These are phyloP conservation scores for Aspergillus saccharolyticus DNA, from an alignment of 495 filamentous ascomycete genomes.

Conservation along the genomic window DNA sequence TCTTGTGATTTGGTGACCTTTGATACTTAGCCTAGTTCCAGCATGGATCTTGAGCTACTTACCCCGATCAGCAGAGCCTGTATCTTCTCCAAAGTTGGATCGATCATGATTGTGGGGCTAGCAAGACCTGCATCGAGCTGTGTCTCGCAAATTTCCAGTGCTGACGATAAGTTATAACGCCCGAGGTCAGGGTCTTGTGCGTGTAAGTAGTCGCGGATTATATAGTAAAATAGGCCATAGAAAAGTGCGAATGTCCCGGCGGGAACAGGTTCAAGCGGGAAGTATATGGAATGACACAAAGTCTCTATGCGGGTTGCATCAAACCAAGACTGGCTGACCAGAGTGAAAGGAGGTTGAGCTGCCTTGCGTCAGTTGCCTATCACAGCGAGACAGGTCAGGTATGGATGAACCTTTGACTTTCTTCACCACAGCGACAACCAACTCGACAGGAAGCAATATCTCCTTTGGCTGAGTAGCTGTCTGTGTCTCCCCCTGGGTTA, in stretches of 20 bases:
- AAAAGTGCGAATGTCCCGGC: slow-evolving; percentile 17
- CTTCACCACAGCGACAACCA: slow-evolving; percentile 21
- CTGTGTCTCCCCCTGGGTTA: neutral
- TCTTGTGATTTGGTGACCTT: slow-evolving; percentile 25
- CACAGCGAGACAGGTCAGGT: too few species aligned
- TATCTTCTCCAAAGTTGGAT: slow-evolving; percentile 24
- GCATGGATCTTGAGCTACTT: neutral
- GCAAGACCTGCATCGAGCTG: slow-evolving; percentile 16
- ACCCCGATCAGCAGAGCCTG: slow-evolving; percentile 25
- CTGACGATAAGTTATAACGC: slow-evolving; percentile 12
- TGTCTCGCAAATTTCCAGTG: slow-evolving; percentile 15
- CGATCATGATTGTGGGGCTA: slow-evolving; percentile 19
- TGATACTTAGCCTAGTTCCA: neutral
- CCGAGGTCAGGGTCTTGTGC: slow-evolving; percentile 17
- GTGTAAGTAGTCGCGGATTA: slow-evolving; percentile 25
- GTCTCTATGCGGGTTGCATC: slow-evolving; percentile 16
- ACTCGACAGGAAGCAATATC: slow-evolving; percentile 18
- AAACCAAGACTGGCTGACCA: slow-evolving; percentile 26
- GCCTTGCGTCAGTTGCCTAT: slow-evolving; percentile 2
- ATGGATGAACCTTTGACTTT: slow-evolving; percentile 18
- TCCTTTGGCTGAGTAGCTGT: slow-evolving; percentile 5
- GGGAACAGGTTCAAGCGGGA: slow-evolving; percentile 18
- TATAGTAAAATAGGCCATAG: slow-evolving; percentile 21
- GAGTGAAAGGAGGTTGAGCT: slow-evolving; percentile 23
- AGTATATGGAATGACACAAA: slow-evolving; percentile 25